phyloP scores from a whole-genome alignment of 495 filamentous ascomycete species.

The Daldinia concentrica region DNA sequence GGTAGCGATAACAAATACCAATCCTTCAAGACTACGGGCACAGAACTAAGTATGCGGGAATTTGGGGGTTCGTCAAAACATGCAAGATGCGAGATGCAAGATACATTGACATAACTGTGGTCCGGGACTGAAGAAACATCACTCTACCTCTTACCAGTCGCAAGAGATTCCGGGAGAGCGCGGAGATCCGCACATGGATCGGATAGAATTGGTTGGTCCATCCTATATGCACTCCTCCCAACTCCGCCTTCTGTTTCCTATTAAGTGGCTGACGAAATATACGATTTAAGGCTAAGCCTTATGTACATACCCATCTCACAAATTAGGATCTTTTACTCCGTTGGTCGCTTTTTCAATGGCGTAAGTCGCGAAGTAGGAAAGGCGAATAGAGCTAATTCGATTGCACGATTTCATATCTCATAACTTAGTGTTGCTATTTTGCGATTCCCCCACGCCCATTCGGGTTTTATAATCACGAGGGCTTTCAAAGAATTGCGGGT shows the following conservation, averaged over 20 bases:
- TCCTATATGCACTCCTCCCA: slow-evolving; percentile 1
- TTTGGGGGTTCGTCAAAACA: neutral
- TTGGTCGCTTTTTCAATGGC: neutral
- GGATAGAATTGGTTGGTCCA: neutral
- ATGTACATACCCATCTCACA: neutral
- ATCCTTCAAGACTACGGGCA: neutral
- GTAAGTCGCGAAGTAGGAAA: neutral
- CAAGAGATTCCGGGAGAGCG: neutral
- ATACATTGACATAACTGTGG: neutral
- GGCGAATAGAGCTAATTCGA: neutral
- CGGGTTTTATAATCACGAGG: slow-evolving; percentile 87
- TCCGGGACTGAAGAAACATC: neutral
- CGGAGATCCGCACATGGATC: slow-evolving; percentile 1
- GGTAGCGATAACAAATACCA: neutral
- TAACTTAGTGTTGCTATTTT: slow-evolving; percentile 30
- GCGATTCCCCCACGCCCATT: slow-evolving; percentile 53
- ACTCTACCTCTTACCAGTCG: neutral
- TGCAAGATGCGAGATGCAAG: slow-evolving; percentile 3
- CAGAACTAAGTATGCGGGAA: neutral
- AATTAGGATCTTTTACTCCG: neutral
- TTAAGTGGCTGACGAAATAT: slow-evolving; percentile 2
- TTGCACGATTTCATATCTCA: slow-evolving; percentile 25
- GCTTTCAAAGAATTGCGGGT: slow-evolving; percentile 71
- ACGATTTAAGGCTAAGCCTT: neutral
- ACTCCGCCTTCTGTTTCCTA: slow-evolving; percentile 20